Percentiles rank a stretch among this genome's conserved stretches.
phyloP scores from a whole-genome alignment of 2,329 filamentous ascomycete species.

The Mycogone perniciosa region DNA sequence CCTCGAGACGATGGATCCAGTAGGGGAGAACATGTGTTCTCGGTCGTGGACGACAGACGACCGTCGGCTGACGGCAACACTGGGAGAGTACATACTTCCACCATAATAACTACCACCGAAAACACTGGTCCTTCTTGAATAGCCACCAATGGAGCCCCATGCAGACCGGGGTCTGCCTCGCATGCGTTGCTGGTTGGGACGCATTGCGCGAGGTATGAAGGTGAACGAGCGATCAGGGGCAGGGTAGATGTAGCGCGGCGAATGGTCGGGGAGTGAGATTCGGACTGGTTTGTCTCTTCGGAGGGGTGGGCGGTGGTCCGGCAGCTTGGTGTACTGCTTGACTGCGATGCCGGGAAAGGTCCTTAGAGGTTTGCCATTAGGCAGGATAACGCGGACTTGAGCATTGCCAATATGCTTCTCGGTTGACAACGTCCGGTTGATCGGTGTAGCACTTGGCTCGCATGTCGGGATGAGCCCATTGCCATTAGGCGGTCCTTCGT shows the following conservation, averaged over 20 bases:
- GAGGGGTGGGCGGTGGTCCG: slow-evolving; percentile 88
- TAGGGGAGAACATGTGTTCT: slow-evolving; percentile 73
- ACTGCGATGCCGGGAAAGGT: slow-evolving; percentile 70
- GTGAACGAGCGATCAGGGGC: slow-evolving; percentile 89
- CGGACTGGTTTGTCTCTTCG: slow-evolving; percentile 94
- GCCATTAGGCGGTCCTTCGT: slow-evolving; percentile 49
- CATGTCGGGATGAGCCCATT: slow-evolving; percentile 50
- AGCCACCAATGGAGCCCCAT: slow-evolving; percentile 59
- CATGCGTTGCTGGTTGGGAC: slow-evolving; percentile 82
- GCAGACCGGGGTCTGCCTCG: slow-evolving; percentile 65
- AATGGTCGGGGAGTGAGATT: slow-evolving; percentile 75
- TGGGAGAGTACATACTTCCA: slow-evolving; percentile 79
- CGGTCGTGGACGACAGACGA: slow-evolving; percentile 67
- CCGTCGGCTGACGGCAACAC: slow-evolving; percentile 78
- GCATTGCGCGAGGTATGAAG: slow-evolving; percentile 89
- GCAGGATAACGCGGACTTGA: slow-evolving; percentile 74
- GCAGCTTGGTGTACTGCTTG: slow-evolving; percentile 88
- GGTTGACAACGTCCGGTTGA: slow-evolving; percentile 73
- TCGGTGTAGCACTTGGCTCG: slow-evolving; percentile 54
- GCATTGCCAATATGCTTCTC: slow-evolving; percentile 80
- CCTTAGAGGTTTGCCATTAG: slow-evolving; percentile 65
- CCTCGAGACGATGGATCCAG: slow-evolving; percentile 69
- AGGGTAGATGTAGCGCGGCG: slow-evolving; percentile 85
- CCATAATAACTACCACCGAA: slow-evolving; percentile 65
- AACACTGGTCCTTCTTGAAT: slow-evolving; percentile 75